Base-by-base conservation (phyloP, 139 green algal species). In the Picochlorum sp. region DNA sequence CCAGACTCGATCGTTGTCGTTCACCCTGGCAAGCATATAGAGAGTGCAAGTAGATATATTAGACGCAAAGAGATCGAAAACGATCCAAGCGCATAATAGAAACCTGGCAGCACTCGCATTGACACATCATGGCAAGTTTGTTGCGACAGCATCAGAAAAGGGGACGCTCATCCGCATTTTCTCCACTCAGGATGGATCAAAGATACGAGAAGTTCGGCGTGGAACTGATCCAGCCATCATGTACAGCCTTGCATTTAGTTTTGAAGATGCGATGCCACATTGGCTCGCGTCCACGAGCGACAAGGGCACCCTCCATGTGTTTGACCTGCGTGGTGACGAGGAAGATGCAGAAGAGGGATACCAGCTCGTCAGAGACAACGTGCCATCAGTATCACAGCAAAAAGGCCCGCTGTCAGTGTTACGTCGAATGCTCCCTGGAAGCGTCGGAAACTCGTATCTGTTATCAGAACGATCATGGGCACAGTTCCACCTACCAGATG, bases 41-140 rank as follows among this genome's bases (percentile, higher is more conserved):
- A 2, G 87, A 97, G 84, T 90, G 57, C 79, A 94, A 2, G 73
- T 99, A 5, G 94, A 99, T 84, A 79, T 95, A 63, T 95, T 94
- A 59, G 92, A 98, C 70, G 74, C 87, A 28, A 77, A 82, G 18
- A 77, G 87, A 57, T 95, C 86, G 20, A 88, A 88, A 68, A 95
- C 96, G 71, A 89, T 98, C 44, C 50, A 66, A 15, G 90, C 94
- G 18, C 94, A 99, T 77, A 86, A 85, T 65, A 84, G 69, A 0
- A 52, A 73, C 2, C 73, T 98, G 51, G 84, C 78, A 2, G 85
- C 75, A 65, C 68, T 98, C 15, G 58, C 81, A 6, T 82, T 97
- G 6, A 83, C 78, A 1, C 49, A 79, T 49, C 83, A 95, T 50
- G 94, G 92, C 61, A 89, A 85, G 63, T 81, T 86, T 57, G 71